A percentile compares a stretch with the other conserved stretches of the same genome.
Conservation (phyloP, 306 rosid genomes). For the Ochetophila trinervis region DNA sequence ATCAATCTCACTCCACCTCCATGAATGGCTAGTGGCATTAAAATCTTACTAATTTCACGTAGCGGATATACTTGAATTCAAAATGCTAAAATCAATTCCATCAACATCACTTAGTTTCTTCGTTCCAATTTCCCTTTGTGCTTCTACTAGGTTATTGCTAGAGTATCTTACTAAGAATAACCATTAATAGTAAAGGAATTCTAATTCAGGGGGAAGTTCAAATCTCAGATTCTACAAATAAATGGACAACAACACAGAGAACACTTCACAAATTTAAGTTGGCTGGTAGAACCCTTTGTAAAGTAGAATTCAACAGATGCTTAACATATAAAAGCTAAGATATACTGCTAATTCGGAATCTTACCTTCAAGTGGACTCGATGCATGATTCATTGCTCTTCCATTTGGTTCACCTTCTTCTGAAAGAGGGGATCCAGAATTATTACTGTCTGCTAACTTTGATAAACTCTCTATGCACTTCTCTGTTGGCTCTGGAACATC, state of each 20-base stretch:
- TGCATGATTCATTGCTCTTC: conserved; percentile 53
- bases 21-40: too few species aligned
- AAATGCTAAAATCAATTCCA: too few species aligned
- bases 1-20: too few species aligned
- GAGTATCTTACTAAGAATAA: too few species aligned
- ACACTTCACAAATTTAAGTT: background rate
- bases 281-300: background rate
- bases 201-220: background rate
- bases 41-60: too few species aligned
- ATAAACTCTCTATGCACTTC: conserved; percentile 64
- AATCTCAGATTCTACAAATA: background rate
- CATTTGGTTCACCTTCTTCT: conserved; percentile 81
- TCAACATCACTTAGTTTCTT: too few species aligned
- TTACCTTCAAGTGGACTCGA: conserved; percentile 87
- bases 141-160: too few species aligned
- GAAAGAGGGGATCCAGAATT: conserved; percentile 91
- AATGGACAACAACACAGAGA: background rate
- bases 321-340: background rate
- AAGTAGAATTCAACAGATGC: background rate
- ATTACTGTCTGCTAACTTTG: conserved; percentile 69
- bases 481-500: conserved; percentile 68
- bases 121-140: too few species aligned
- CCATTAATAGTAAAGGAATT: background rate
- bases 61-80: too few species aligned
- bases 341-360: background rate